These are phyloP conservation scores for Solioccasus polychromus DNA, from an alignment of 768 basidiomycete species.

Conservation along the genomic window DNA sequence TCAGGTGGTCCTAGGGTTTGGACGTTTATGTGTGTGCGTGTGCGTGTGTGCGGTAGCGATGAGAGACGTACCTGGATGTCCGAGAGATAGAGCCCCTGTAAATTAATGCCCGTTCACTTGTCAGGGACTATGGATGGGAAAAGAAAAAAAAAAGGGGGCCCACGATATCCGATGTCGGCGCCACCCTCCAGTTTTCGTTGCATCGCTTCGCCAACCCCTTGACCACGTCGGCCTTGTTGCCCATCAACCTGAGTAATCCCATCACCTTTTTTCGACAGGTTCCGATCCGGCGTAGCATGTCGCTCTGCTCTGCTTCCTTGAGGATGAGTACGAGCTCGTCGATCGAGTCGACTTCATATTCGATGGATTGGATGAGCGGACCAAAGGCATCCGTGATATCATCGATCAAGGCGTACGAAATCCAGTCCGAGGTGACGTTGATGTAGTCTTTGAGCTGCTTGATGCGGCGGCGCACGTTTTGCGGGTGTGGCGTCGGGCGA, in stretches of 20 bases:
- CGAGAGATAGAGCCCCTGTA: slow-evolving; percentile 87
- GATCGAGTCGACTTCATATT: slow-evolving; percentile 99
- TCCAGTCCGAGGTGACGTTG: slow-evolving; percentile 98
- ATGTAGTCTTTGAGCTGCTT: slow-evolving; percentile 99
- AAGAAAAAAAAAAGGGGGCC: slow-evolving; percentile 19
- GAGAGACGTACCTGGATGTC: slow-evolving; percentile 76
- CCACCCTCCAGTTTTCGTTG: slow-evolving; percentile 98
- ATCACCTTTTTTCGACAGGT: slow-evolving; percentile 99
- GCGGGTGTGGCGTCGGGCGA: slow-evolving; percentile 94
- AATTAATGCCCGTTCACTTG: too few species aligned
- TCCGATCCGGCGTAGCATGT: slow-evolving; percentile 96
- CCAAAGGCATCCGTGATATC: slow-evolving; percentile 99
- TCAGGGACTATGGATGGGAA: too few species aligned
- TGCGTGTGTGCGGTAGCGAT: too few species aligned
- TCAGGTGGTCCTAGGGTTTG: slow-evolving; percentile 76
- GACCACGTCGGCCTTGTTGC: slow-evolving; percentile 99
- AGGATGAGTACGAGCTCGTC: slow-evolving; percentile 97
- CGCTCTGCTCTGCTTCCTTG: slow-evolving; percentile 72
- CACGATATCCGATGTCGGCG: slow-evolving; percentile 96
- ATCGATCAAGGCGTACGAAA: slow-evolving; percentile 98
- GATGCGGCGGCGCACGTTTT: slow-evolving; percentile 96
- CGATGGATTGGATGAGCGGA: slow-evolving; percentile 96
- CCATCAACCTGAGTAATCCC: slow-evolving; percentile 95
- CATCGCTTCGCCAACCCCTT: slow-evolving; percentile 97
- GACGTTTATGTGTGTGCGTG: not conserved